Base-by-base conservation (phyloP, 2,329 filamentous ascomycete genomes). In the Xylariomycetidae sp. region DNA sequence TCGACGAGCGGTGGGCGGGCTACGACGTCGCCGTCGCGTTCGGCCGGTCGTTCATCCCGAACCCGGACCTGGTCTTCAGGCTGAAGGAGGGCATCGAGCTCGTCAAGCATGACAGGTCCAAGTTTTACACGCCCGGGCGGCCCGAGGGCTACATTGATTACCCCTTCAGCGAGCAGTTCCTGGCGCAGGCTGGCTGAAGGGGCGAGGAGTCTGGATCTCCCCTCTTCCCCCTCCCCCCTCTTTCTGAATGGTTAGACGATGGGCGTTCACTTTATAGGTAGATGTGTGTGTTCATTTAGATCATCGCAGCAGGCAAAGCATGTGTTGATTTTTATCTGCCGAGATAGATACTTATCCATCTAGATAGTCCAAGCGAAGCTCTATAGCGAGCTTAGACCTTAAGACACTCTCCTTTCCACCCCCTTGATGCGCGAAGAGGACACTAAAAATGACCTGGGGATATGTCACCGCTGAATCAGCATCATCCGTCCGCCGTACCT, bases 31-130 rank as follows among this genome's bases (percentile, higher is more conserved):
- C 55, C 3, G 57, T 69, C n/a, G 66, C 61, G 0, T 71, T 72
- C 46, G 69, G 70, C 6, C 46, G 69, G 16, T 63, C 62, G 34
- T 73, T 69, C 40, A 69, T 71, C 40, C 58, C 59, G 25, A 72
- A 60, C 6, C 69, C 69, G 3, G 69, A 73, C 46, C 48, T 74
- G 13, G 59, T 63, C 4, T 71, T 60, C 42, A 54, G 67, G 20
- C 30, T 73, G 18, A 39, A 59, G 44, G 50, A 68, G 34, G 62
- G 62, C 1, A 55, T 72, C 10, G 52, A 57, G 15, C 50, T 72
- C 23, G 58, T 49, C n/a, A 48, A 53, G 27, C 72, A 70, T 42
- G 51, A 72, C 45, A 52, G 68, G 6, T 50, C 56, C 20, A 63
- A 58, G 0, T 73, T 72, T 39, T 72, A 72, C 36, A 37, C 38